Base-by-base conservation (phyloP, 768 basidiomycete genomes). In the Coprinopsis sp. region DNA sequence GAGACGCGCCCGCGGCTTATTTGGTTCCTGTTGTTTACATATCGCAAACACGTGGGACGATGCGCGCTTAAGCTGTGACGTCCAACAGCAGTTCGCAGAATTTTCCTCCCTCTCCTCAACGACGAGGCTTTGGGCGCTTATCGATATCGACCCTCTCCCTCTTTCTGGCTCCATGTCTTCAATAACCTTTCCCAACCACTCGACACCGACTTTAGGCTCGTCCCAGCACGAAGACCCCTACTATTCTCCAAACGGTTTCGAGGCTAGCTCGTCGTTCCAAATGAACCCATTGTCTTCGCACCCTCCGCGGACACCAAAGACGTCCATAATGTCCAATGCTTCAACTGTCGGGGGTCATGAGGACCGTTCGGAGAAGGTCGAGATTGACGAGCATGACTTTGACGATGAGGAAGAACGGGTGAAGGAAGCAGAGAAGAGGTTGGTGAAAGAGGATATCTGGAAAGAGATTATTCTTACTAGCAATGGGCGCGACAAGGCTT, bases 261-360 rank as follows among this genome's bases (percentile, higher is more conserved):
- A 86, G 53, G 61, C 73, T 47, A 70, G 64, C 41, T 72, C 70
- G 16, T 76, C 82, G 25, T 89, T 91, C 56, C 85, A 86, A 52
- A 86, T 90, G 77, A 90, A 90, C 58, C 87, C 87, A 7, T 77
- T 82, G 41, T 87, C 87, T 12, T 71, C 78, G 3, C 87, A 88
- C 59, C 87, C 88, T 2, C 88, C 87, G 16, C 77, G 88, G 22
- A 87, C 86, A 33, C 86, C 86, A 2, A 75, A 80, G 51, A 74
- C 76, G 8, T 84, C 81, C 1, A 56, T 77, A 22, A 61, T 67
- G 24, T 62, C 68, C 7, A 64, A 56, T 49, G 64, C 65, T 2
- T 56, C 72, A 14, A 66, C 69, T 23, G 79, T 79, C 47, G 72
- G 76, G 37, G 65, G 68, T 25, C 71, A 70, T 30, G 68, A 70